These are phyloP conservation scores for Kockiozyma suomiensis DNA, from an alignment of 805 yeast genomes.

Conservation along the genomic window DNA sequence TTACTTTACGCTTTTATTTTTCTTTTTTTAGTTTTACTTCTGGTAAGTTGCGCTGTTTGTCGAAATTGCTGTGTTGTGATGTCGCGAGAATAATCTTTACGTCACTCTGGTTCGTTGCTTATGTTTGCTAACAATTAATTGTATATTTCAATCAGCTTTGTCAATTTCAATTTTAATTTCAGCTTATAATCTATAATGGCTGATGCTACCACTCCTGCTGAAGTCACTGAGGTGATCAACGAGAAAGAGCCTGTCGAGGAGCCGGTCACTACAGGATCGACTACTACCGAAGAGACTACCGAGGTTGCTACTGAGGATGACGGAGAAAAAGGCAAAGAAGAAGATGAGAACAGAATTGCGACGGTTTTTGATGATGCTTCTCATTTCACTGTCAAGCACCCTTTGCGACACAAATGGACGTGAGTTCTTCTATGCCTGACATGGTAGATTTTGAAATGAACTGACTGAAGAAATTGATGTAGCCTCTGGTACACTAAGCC, in stretches of 20 bases:
- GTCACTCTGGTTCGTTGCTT: too few relatives aligned
- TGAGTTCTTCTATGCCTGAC: constrained; percentile 6
- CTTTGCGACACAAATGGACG: constrained; percentile 90
- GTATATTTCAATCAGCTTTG: not conserved
- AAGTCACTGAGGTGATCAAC: constrained; percentile 4
- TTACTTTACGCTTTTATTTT: not conserved
- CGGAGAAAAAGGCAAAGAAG: constrained; percentile 15
- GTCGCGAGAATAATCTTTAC: too few relatives aligned
- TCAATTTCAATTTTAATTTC: not conserved
- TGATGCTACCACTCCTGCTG: constrained; percentile 21
- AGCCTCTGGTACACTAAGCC: constrained; percentile 98
- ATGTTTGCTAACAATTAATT: not conserved
- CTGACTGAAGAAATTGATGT: constrained; percentile 52
- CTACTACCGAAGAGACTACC: not conserved
- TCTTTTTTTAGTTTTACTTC: not conserved
- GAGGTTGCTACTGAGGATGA: constrained; percentile 1
- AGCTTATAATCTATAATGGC: constrained; percentile 7
- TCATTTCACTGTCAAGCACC: constrained; percentile 76
- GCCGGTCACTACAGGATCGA: not conserved
- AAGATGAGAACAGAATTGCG: constrained; percentile 33
- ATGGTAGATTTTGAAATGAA: not conserved
- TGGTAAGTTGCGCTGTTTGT: too few relatives aligned
- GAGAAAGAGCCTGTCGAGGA: constrained; percentile 20
- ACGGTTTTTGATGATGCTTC: constrained; percentile 59
- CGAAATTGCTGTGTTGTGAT: not conserved